These are phyloP conservation scores for Amauroascus verrucosus DNA, from an alignment of 2,329 filamentous ascomycete species.

Conservation along the genomic window DNA sequence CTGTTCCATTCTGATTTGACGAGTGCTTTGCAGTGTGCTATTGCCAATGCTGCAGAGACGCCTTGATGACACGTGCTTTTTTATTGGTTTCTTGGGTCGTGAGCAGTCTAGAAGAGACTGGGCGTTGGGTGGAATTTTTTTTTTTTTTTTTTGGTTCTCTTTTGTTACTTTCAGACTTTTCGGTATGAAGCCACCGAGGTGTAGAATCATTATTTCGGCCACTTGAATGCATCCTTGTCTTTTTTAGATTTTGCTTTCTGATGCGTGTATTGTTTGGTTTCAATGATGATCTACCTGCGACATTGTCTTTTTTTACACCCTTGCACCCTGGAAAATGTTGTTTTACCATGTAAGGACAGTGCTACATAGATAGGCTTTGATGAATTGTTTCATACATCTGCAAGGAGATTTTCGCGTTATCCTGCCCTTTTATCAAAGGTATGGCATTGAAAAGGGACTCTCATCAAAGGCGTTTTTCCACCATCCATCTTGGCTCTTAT, in stretches of 20 bases:
- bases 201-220: background rate
- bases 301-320: background rate
- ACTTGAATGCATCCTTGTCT: background rate
- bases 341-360: background rate
- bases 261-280: background rate
- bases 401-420: too few relatives aligned
- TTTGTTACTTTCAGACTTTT: background rate
- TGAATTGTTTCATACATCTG: background rate
- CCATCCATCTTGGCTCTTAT: too few relatives aligned
- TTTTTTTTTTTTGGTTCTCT: background rate
- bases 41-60: constrained; percentile 55
- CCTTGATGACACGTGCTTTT: background rate
- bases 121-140: background rate
- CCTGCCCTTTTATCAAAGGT: too few relatives aligned
- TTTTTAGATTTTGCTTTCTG: background rate
- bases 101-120: background rate
- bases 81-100: background rate
- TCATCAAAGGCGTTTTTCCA: too few relatives aligned
- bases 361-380: background rate
- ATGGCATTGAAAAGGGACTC: too few relatives aligned
- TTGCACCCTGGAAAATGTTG: background rate
- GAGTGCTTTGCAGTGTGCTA: constrained; percentile 75
- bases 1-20: constrained; percentile 92
- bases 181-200: background rate
- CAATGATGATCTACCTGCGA: background rate